These are phyloP conservation scores for Paraconiothyrium brasiliense DNA, from an alignment of 2,329 filamentous ascomycete genomes.

Conservation along the genomic window DNA sequence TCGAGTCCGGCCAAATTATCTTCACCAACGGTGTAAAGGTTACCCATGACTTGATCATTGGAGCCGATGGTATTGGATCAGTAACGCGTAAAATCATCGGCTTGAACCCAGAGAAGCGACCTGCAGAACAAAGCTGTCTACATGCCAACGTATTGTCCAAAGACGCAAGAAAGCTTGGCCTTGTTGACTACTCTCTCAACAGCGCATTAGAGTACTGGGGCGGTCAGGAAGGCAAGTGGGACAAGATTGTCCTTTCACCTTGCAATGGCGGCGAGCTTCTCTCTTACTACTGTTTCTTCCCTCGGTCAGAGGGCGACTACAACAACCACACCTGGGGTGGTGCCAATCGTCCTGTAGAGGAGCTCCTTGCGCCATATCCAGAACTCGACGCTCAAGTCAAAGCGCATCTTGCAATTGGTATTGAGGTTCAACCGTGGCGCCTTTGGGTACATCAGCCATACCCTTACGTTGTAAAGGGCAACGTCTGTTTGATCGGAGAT, in stretches of 20 bases:
- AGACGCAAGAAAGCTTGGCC: constrained; percentile 66
- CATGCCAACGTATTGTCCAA: constrained; percentile 72
- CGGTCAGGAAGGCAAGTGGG: constrained; percentile 68
- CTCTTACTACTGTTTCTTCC: constrained; percentile 77
- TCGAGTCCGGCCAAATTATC: constrained; percentile 51
- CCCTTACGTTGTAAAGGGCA: constrained; percentile 62
- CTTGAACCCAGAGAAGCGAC: constrained; percentile 67
- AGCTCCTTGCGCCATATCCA: constrained; percentile 69
- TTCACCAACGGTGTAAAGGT: constrained; percentile 59
- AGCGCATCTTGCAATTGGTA: constrained; percentile 66
- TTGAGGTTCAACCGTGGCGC: constrained; percentile 72
- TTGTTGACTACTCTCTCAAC: constrained; percentile 70
- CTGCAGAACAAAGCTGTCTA: constrained; percentile 68
- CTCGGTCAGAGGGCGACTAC: constrained; percentile 68
- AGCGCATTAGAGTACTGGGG: constrained; percentile 76
- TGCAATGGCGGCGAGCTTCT: constrained; percentile 72
- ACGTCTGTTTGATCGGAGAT: constrained; percentile 69
- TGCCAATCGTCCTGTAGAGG: constrained; percentile 62
- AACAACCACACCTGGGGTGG: constrained; percentile 68
- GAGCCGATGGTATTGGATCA: constrained; percentile 74
- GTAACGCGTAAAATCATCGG: constrained; percentile 70
- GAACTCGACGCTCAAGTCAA: constrained; percentile 67
- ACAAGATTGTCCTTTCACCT: constrained; percentile 76
- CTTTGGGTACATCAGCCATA: constrained; percentile 73
- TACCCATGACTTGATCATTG: constrained; percentile 69